Conservation (phyloP, 1,139 yeast species). For the Magnusiomyces ingens region DNA sequence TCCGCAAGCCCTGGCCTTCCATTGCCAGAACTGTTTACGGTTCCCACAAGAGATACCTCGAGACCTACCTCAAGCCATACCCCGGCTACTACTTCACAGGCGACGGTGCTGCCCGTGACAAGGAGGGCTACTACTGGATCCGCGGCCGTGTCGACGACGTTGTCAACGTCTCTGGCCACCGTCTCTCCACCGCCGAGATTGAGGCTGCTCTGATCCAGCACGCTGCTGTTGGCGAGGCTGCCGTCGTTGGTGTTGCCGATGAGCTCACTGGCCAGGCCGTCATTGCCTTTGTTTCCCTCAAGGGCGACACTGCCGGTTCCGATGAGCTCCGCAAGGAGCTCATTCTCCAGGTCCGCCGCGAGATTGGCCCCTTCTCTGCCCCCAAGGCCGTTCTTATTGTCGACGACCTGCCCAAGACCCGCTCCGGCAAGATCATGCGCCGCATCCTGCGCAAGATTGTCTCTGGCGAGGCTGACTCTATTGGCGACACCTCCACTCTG, state of each 20-base stretch:
- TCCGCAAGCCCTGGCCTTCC: conserved; percentile 91
- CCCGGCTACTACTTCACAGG: conserved; percentile 97
- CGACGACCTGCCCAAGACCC: conserved; percentile 82
- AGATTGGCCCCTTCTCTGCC: conserved; percentile 91
- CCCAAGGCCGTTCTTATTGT: conserved; percentile 80
- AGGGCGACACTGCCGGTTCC: conserved; percentile 45
- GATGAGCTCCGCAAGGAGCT: conserved; percentile 63
- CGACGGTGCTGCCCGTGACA: conserved; percentile 97
- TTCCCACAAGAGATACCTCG: conserved; percentile 83
- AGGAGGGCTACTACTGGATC: conserved; percentile 97
- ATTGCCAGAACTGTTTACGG: conserved; percentile 96
- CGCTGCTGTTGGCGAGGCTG: conserved; percentile 78
- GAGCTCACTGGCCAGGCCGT: conserved; percentile 98
- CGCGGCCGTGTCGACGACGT: conserved; percentile 99
- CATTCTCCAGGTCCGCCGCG: conserved; percentile 70
- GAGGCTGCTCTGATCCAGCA: conserved; percentile 87
- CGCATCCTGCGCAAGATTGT: conserved; percentile 83
- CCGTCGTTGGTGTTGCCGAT: conserved; percentile 91
- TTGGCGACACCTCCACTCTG: conserved; percentile 81
- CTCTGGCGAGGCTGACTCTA: conserved; percentile 74
- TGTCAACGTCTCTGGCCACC: conserved; percentile 95
- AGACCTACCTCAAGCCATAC: conserved; percentile 90
- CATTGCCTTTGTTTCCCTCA: conserved; percentile 85
- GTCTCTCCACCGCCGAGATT: conserved; percentile 94
- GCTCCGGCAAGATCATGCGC: conserved; percentile 94